These are phyloP conservation scores for Naematelia encephala DNA, from an alignment of 768 basidiomycete genomes.

Conservation along the genomic window DNA sequence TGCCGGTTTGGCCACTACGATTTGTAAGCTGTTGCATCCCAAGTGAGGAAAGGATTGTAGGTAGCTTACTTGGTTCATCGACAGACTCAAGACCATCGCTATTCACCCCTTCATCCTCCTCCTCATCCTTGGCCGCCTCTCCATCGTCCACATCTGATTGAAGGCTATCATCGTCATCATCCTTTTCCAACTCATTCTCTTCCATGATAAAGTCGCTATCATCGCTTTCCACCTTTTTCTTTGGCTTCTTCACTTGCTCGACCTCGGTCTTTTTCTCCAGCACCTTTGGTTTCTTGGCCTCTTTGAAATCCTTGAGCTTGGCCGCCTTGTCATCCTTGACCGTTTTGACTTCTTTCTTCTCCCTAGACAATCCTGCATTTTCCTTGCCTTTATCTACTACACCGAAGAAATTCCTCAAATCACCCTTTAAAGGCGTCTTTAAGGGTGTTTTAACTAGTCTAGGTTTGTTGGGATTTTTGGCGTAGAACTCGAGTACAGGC, in stretches of 20 bases:
- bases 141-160: constrained; percentile 16
- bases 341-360: constrained; percentile 7
- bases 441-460: neutral
- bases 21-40: no score
- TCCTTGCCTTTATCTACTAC: neutral
- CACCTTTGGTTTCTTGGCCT: constrained; percentile 3
- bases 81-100: constrained; percentile 10
- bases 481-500: constrained; percentile 30
- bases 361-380: no score
- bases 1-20: constrained; percentile 7
- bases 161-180: constrained; percentile 16
- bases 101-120: neutral
- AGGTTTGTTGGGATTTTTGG: constrained; percentile 25
- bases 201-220: constrained; percentile 40
- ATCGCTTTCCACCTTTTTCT: constrained; percentile 7
- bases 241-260: constrained; percentile 8
- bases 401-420: constrained; percentile 3
- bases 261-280: constrained; percentile 6
- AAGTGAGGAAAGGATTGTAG: no score
- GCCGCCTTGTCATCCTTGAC: constrained; percentile 2
- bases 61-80: constrained; percentile 7
- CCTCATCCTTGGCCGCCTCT: constrained; percentile 14
- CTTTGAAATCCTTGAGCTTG: neutral
- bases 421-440: neutral
- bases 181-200: constrained; percentile 14